Evolutionary conservation across 176 grass and related monocot species (phyloP).

Genomic region (Ensete ventricosum): DNA sequence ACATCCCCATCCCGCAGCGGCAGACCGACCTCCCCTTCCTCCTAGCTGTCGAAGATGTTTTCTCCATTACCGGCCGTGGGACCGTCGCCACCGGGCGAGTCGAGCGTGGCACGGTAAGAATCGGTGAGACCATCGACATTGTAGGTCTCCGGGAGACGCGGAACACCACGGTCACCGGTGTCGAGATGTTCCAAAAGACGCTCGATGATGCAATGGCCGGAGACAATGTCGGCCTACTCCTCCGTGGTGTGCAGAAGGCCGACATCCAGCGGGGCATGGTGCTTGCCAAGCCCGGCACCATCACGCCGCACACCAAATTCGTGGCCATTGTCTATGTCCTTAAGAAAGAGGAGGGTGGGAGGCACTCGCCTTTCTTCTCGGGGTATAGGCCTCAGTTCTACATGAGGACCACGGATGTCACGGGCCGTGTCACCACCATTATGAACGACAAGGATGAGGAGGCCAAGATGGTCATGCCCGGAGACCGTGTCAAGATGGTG

Average conservation of each 20-base stretch:
- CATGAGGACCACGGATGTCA: constrained; percentile 16
- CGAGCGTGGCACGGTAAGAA: constrained; percentile 3
- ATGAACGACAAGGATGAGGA: constrained; percentile 16
- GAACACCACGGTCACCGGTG: constrained; percentile 7
- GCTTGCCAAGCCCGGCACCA: constrained; percentile 9
- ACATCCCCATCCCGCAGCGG: constrained; percentile 14
- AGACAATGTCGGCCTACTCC: constrained; percentile 5
- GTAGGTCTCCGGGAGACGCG: constrained; percentile 6
- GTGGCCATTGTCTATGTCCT: constrained; percentile 5
- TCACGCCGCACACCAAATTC: constrained; percentile 15
- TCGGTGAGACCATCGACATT: not conserved
- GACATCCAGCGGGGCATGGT: constrained; percentile 17
- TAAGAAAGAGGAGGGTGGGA: constrained; percentile 12
- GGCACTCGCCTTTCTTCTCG: constrained; percentile 7
- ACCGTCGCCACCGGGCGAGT: constrained; percentile 7
- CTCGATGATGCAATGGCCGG: constrained; percentile 13
- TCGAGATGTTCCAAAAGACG: constrained; percentile 13
- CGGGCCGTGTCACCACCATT: not conserved
- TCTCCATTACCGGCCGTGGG: constrained; percentile 13
- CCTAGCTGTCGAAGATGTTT: constrained; percentile 7
- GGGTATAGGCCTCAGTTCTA: constrained; percentile 10
- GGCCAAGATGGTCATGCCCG: constrained; percentile 9
- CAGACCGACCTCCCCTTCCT: constrained; percentile 19
- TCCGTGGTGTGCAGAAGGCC: constrained; percentile 9
- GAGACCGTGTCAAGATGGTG: constrained; percentile 9